Evolutionary conservation across 2,329 filamentous ascomycete genomes (phyloP).

Genomic region (Elsinoe batatas): DNA sequence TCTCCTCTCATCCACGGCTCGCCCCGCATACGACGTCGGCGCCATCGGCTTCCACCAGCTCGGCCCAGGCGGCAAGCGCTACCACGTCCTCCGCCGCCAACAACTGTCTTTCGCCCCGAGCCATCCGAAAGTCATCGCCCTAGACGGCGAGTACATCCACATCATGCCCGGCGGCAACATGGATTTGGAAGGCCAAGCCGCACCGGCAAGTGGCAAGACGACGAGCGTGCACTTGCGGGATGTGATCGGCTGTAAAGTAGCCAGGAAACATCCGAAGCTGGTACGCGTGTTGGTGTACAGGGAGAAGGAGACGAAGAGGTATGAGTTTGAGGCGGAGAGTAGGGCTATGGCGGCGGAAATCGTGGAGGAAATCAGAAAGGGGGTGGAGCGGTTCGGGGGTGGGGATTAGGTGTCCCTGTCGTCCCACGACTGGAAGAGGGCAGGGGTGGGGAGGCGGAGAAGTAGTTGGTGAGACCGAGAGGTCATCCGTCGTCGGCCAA

Average conservation of each 20-base stretch:
- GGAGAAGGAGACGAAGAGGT: constrained; percentile 66
- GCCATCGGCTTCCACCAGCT: constrained; percentile 15
- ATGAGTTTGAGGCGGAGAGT: constrained; percentile 73
- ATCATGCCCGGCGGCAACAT: constrained; percentile 55
- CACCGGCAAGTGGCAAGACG: constrained; percentile 53
- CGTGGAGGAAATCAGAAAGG: constrained; percentile 67
- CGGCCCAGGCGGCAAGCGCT: constrained; percentile 47
- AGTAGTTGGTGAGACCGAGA: neutral
- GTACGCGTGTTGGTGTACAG: constrained; percentile 73
- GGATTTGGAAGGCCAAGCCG: constrained; percentile 16
- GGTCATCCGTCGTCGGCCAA: neutral
- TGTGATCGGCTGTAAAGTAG: constrained; percentile 73
- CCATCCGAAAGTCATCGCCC: constrained; percentile 65
- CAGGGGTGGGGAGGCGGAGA: neutral
- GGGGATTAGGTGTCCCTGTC: neutral
- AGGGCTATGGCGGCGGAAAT: constrained; percentile 67
- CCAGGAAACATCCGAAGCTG: constrained; percentile 67
- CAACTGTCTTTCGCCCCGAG: constrained; percentile 69
- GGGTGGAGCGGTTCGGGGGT: constrained; percentile 27
- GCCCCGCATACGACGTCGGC: constrained; percentile 35
- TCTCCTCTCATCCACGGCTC: constrained; percentile 13
- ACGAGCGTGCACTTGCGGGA: constrained; percentile 76
- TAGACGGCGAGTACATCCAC: constrained; percentile 79
- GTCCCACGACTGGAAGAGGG: neutral
- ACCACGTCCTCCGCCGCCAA: constrained; percentile 72